Base-by-base conservation (phyloP, 1,284 basidiomycete species). In the Heimioporus retisporus region DNA sequence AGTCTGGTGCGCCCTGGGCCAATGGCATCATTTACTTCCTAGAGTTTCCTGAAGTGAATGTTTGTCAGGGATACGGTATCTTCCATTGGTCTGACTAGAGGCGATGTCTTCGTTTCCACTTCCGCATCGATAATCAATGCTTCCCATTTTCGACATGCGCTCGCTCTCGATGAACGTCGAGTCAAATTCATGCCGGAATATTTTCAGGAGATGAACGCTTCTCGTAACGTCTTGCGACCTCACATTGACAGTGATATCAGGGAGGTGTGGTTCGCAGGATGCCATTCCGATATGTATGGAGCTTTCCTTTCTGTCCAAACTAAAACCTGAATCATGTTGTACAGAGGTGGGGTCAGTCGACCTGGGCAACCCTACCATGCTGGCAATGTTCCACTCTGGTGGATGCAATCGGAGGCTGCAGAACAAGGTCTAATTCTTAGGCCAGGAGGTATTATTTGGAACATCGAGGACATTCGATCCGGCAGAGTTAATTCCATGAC, bases 111-210 rank as follows among this genome's bases (percentile, higher is more conserved):
- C 1, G 65, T 80, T 1, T 58, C 68, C 0, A 60, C 71, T 1
- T 69, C 67, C 4, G 51, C 66, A 16, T 63, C 64, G 0, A 59
- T 59, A 18, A 60, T 69, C 7, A 70, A 79, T 28, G 69, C 78
- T 6, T 80, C 75, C 28, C 72, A 73, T 63, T 79, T 82, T 63
- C 75, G 82, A 31, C 82, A 83, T 56, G 81, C 81, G 0, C 76
- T 82, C 15, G 76, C 80, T n/a, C 76, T 82, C 5, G 81, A 82
- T 63, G 81, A 82, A 61, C 69, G 69, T 35, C 75, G 80, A 70
- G 66, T 81, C 46, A 81, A 81, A 57, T 83, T 82, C 68, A 73
- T 80, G 61, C 80, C 82, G 1, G 82, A 84, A 64, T 79, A 78
- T 40, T 73, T 74, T 35, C 1, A 0, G 4, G 73, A 75, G n/a